Base-by-base conservation (phyloP, 257 asterid genomes). In the Penstemon newberryi region DNA sequence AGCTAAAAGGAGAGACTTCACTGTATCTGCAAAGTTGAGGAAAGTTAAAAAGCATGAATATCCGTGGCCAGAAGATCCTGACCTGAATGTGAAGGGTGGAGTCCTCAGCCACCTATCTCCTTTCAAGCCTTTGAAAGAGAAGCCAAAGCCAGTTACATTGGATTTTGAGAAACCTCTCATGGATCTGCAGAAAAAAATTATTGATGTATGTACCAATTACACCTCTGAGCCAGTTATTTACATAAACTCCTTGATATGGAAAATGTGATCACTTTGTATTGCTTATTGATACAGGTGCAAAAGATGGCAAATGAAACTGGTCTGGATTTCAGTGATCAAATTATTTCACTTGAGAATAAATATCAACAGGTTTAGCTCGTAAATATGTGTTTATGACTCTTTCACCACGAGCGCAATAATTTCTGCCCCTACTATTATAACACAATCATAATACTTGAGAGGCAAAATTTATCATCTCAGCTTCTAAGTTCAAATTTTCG, bases 261-360 rank as follows among this genome's bases (percentile, higher is more conserved):
- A 45, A 71, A 66, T 37, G 18, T 67, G 52, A 25, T 43, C 41
- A 5, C 45, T 57, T 71, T 60, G 42, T 44, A 15, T 41, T 72
- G 40, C 25, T 70, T 56, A 66, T 63, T 44, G 54, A 56, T 74
- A 70, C 80, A 90, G 97, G 96, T 90, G 66, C 92, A 88, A 79
- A 90, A 75, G 84, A 90, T 84, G 97, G 96, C 96, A 69, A 87
- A 87, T 68, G 97, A 87, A 77, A 87, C 99, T 63, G 99, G 97
- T 51, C 81, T 86, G 71, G 96, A 94, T 79, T 83, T 89, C 87
- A 91, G 78, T 56, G 95, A 86, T 42, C 95, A 91, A 72, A 86
- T 94, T 81, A 83, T 82, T 49, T 73, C 79, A 12, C 85, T 91
- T 13, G 97, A 94, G 87, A 82, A 84, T 60, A 87, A 86, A 72